Evolutionary conservation across 2,329 filamentous ascomycete genomes (phyloP).

Genomic region (Harringtonia aguacate): DNA sequence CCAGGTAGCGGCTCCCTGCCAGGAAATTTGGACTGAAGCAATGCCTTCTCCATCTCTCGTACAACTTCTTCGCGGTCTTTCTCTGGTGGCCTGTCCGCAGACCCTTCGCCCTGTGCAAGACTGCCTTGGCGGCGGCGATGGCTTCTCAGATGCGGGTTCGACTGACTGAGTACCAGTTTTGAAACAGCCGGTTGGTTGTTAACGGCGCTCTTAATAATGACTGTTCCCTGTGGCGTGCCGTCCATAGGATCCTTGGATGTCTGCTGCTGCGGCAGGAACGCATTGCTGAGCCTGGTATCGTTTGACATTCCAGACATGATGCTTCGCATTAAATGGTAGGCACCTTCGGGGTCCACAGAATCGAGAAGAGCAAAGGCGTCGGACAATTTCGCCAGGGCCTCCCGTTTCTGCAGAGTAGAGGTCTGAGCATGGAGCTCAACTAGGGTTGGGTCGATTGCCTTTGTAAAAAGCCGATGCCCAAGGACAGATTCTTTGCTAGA

Average conservation of each 20-base stretch:
- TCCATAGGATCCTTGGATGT: slow-evolving; percentile 26
- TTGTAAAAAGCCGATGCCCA: slow-evolving; percentile 70
- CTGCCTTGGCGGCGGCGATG: slow-evolving; percentile 55
- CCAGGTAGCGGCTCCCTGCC: slow-evolving; percentile 49
- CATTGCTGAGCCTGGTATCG: slow-evolving; percentile 52
- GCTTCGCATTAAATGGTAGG: slow-evolving; percentile 72
- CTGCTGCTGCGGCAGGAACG: slow-evolving; percentile 29
- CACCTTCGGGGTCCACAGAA: slow-evolving; percentile 78
- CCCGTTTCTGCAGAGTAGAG: slow-evolving; percentile 54
- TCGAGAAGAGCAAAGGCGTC: slow-evolving; percentile 82
- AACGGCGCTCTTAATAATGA: slow-evolving; percentile 45
- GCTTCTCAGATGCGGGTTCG: slow-evolving; percentile 76
- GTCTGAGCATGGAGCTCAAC: slow-evolving; percentile 82
- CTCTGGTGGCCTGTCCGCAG: slow-evolving; percentile 26
- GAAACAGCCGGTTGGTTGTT: slow-evolving; percentile 27
- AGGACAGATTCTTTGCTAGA: slow-evolving; percentile 73
- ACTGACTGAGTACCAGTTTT: slow-evolving; percentile 68
- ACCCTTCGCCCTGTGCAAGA: slow-evolving; percentile 18
- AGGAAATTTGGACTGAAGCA: slow-evolving; percentile 42
- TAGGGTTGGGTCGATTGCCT: slow-evolving; percentile 71
- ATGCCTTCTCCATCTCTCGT: slow-evolving; percentile 34
- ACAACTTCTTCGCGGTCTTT: slow-evolving; percentile 20
- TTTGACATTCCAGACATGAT: slow-evolving; percentile 64
- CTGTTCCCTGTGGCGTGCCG: slow-evolving; percentile 41
- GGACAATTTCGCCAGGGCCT: slow-evolving; percentile 71